A percentile compares a stretch with the other conserved stretches of the same genome.
Evolutionary conservation across 192 early-diverging fungal species (phyloP).

Genomic region (Dissophora ornata): DNA sequence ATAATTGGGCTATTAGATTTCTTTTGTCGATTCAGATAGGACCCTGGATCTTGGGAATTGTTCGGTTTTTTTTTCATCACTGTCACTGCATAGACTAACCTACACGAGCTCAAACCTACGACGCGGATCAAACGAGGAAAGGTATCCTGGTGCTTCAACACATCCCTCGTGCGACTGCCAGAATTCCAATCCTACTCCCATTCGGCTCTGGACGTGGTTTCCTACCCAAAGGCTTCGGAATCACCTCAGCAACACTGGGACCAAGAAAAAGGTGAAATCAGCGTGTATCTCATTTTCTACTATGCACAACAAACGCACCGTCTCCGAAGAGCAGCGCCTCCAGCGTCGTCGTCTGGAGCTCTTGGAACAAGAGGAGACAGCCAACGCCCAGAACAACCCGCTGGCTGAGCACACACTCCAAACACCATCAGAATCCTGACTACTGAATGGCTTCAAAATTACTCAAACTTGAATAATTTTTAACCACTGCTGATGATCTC

Average conservation of each 20-base stretch:
- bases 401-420: too few relatives aligned
- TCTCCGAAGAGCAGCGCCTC: not conserved
- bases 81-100: not conserved
- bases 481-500: too few relatives aligned
- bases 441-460: too few relatives aligned
- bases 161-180: not conserved
- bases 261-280: too few relatives aligned
- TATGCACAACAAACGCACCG: too few relatives aligned
- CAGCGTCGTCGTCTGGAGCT: not conserved
- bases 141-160: constrained; percentile 22
- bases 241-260: not conserved
- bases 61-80: constrained; percentile 8
- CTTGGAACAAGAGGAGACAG: not conserved
- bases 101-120: not conserved
- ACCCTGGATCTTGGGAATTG: too few relatives aligned
- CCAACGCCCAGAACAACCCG: too few relatives aligned
- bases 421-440: too few relatives aligned
- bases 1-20: too few relatives aligned
- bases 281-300: too few relatives aligned
- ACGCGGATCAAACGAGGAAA: not conserved
- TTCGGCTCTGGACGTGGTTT: not conserved
- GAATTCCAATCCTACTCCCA: not conserved
- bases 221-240: not conserved
- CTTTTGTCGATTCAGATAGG: too few relatives aligned
- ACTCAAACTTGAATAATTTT: too few relatives aligned